These are phyloP conservation scores for Talaromyces atroroseus DNA, from an alignment of 2,329 filamentous ascomycete genomes.

Conservation along the genomic window DNA sequence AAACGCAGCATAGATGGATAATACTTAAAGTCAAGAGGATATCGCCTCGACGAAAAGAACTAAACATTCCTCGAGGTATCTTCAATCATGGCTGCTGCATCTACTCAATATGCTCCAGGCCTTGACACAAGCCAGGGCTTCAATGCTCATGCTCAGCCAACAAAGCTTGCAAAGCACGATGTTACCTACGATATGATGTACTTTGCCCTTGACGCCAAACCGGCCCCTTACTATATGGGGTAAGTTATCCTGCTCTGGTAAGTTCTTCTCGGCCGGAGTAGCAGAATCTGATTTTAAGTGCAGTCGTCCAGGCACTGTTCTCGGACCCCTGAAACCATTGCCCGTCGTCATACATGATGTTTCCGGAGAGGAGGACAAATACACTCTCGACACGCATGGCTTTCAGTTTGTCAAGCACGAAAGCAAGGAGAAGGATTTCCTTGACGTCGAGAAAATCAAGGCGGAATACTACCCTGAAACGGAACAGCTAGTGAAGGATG, in stretches of 20 bases:
- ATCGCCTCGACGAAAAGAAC: neutral
- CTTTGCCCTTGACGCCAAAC: neutral
- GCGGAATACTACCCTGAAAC: slow-evolving; percentile 30
- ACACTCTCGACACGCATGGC: slow-evolving; percentile 37
- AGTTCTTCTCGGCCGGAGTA: neutral
- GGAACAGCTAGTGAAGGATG: slow-evolving; percentile 31
- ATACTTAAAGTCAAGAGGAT: neutral
- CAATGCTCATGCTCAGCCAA: too few relatives aligned
- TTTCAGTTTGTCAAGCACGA: slow-evolving; percentile 34
- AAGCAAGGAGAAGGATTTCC: slow-evolving; percentile 30
- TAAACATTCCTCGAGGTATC: neutral
- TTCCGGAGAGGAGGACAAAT: slow-evolving; percentile 39
- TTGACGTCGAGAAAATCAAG: slow-evolving; percentile 32
- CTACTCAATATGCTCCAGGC: neutral
- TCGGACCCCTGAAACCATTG: neutral
- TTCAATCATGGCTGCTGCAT: neutral
- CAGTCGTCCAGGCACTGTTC: neutral
- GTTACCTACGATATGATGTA: neutral
- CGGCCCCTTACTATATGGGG: neutral
- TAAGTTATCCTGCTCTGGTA: too few relatives aligned
- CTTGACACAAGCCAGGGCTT: too few relatives aligned
- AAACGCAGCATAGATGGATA: neutral
- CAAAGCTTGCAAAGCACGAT: neutral
- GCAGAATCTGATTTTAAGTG: neutral
- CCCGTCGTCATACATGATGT: slow-evolving; percentile 37